Percentiles rank a stretch among this genome's conserved stretches.
These are phyloP conservation scores for Kluyveromyces dobzhanskii DNA, from an alignment of 805 yeast genomes.

Conservation along the genomic window DNA sequence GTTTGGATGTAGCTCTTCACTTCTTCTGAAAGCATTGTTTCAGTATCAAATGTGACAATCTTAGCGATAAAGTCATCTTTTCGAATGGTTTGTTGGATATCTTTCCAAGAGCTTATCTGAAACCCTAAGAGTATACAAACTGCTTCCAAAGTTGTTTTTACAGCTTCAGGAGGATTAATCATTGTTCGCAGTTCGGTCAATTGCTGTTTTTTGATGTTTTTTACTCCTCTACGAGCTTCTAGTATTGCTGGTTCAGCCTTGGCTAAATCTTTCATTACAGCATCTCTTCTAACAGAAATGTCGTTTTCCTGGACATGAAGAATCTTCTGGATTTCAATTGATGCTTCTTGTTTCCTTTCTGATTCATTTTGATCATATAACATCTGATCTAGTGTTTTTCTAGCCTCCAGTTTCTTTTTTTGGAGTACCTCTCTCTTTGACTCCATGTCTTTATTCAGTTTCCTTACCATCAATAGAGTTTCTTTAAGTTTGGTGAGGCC, in stretches of 20 bases:
- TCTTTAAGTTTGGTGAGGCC: constrained; percentile 74
- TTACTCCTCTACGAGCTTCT: constrained; percentile 86
- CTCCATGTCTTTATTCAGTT: constrained; percentile 45
- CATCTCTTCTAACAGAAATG: constrained; percentile 43
- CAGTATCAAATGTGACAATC: constrained; percentile 68
- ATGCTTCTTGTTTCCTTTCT: constrained; percentile 81
- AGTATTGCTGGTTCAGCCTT: constrained; percentile 75
- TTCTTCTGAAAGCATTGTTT: constrained; percentile 43
- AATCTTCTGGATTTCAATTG: constrained; percentile 64
- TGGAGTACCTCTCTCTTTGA: constrained; percentile 42
- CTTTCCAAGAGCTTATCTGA: constrained; percentile 61
- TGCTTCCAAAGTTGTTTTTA: constrained; percentile 77
- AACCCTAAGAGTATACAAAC: constrained; percentile 80
- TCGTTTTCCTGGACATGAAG: constrained; percentile 58
- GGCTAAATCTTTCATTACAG: constrained; percentile 57
- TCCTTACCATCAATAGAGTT: constrained; percentile 64
- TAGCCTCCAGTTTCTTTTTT: constrained; percentile 60
- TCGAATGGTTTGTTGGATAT: constrained; percentile 71
- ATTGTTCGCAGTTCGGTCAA: constrained; percentile 82
- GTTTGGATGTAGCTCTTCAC: constrained; percentile 49
- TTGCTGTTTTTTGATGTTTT: constrained; percentile 86
- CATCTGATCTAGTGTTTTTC: constrained; percentile 63
- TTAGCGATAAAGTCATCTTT: constrained; percentile 80
- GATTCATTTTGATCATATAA: constrained; percentile 84
- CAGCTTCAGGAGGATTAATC: constrained; percentile 85